Evolutionary conservation across 2,329 filamentous ascomycete species (phyloP).

Genomic region (Botrytis tulipae): DNA sequence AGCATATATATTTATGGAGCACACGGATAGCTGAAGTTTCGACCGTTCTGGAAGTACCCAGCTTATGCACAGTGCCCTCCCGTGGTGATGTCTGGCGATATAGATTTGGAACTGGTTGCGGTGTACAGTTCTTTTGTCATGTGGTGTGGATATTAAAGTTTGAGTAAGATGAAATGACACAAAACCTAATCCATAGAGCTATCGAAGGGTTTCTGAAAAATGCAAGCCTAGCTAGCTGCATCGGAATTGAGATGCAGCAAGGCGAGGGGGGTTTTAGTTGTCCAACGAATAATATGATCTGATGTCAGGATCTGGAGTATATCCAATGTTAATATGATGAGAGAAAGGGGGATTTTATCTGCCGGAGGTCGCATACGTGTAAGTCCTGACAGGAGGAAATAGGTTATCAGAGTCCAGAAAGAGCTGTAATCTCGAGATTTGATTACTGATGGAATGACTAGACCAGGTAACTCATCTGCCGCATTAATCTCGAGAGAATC

Average conservation of each 20-base stretch:
- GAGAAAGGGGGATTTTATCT: background rate
- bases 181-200: constrained; percentile 14
- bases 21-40: background rate
- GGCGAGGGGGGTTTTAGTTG: constrained; percentile 2
- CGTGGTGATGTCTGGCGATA: constrained; percentile 2
- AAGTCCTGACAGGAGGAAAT: background rate
- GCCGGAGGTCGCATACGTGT: background rate
- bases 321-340: constrained; percentile 15
- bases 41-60: constrained; percentile 3
- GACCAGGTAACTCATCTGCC: background rate
- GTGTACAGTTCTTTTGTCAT: constrained; percentile 15
- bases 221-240: constrained; percentile 6
- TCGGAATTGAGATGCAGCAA: constrained; percentile 4
- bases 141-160: constrained; percentile 1
- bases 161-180: background rate
- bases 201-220: constrained; percentile 6
- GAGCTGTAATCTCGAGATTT: background rate
- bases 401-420: background rate
- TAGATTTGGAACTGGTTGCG: constrained; percentile 7
- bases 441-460: background rate
- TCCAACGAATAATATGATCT: constrained; percentile 23
- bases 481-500: background rate
- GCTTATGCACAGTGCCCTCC: constrained; percentile 2
- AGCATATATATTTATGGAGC: constrained; percentile 9
- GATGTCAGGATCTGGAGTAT: constrained; percentile 20